Conservation (phyloP, 441 rosid genomes). For the Populus hybrid region DNA sequence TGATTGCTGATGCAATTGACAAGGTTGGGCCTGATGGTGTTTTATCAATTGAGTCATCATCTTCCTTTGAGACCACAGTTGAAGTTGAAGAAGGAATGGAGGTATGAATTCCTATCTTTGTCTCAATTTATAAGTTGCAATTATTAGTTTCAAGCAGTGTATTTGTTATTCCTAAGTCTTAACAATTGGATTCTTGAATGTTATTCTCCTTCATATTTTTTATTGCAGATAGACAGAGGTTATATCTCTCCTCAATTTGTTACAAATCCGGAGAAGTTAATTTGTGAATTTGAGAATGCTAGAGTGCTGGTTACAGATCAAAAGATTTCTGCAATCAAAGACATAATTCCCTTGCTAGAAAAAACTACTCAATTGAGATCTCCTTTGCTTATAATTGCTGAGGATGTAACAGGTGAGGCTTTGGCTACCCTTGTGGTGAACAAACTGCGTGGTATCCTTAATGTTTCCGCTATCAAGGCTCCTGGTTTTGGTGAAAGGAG, state of each 20-base stretch:
- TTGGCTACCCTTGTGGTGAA: constrained; percentile 92
- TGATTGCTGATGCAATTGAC: constrained; percentile 98
- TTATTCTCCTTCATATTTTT: not conserved
- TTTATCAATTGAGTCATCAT: constrained; percentile 94
- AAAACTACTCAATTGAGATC: constrained; percentile 87
- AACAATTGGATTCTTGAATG: not conserved
- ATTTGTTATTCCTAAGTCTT: not conserved
- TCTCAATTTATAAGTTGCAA: not conserved
- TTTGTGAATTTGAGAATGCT: constrained; percentile 93
- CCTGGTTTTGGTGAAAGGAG: constrained; percentile 94
- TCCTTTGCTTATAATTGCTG: constrained; percentile 89
- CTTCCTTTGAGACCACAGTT: constrained; percentile 91
- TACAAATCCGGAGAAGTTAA: constrained; percentile 81
- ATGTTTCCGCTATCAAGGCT: constrained; percentile 90
- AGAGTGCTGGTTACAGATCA: constrained; percentile 87
- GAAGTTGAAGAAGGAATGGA: constrained; percentile 99
- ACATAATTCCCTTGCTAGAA: constrained; percentile 87
- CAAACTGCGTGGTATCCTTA: constrained; percentile 82
- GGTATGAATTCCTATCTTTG: constrained; percentile 37
- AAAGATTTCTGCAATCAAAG: constrained; percentile 86
- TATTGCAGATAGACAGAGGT: constrained; percentile 87
- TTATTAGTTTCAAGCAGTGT: not conserved
- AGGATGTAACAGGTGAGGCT: constrained; percentile 93
- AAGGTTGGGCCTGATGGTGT: constrained; percentile 99
- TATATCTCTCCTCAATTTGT: constrained; percentile 97